Conservation (phyloP, 2,329 filamentous ascomycete species). For the Penicillium olsonii region DNA sequence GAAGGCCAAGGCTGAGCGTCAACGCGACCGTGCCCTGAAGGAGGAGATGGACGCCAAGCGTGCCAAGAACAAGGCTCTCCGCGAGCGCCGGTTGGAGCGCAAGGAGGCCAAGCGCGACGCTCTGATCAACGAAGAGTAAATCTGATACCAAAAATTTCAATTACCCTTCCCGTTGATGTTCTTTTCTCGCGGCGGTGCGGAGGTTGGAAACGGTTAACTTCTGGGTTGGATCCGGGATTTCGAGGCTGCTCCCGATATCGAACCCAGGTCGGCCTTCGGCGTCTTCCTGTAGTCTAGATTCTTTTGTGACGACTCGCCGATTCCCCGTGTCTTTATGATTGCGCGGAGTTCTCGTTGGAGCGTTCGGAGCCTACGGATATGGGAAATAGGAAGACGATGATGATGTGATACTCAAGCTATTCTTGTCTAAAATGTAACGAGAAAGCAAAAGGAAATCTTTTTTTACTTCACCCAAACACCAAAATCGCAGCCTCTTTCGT, state of each 20-base stretch:
- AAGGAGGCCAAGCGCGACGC: slow-evolving; percentile 86
- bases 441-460: slow-evolving; percentile 32
- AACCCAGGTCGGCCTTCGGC: slow-evolving; percentile 32
- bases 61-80: slow-evolving; percentile 99
- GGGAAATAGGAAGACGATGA: slow-evolving; percentile 30
- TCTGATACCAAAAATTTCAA: slow-evolving; percentile 23
- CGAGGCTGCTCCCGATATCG: slow-evolving; percentile 28
- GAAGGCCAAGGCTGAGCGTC: slow-evolving; percentile 99
- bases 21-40: slow-evolving; percentile 92
- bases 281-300: slow-evolving; percentile 25
- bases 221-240: slow-evolving; percentile 33
- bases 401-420: slow-evolving; percentile 33
- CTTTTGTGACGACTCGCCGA: slow-evolving; percentile 16
- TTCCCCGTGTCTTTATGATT: slow-evolving; percentile 14
- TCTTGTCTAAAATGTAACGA: slow-evolving; percentile 29
- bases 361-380: slow-evolving; percentile 18
- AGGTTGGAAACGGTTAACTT: slow-evolving; percentile 36
- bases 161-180: slow-evolving; percentile 31
- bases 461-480: slow-evolving; percentile 20
- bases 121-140: slow-evolving; percentile 67
- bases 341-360: slow-evolving; percentile 22
- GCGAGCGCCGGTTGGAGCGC: slow-evolving; percentile 97
- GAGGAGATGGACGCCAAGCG: slow-evolving; percentile 99
- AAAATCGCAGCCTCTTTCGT: slow-evolving; percentile 12
- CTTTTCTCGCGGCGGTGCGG: slow-evolving; percentile 37